A percentile compares a stretch with the other conserved stretches of the same genome.
phyloP scores from a whole-genome alignment of 495 filamentous ascomycete species.

The Hypoxylon fuscum region DNA sequence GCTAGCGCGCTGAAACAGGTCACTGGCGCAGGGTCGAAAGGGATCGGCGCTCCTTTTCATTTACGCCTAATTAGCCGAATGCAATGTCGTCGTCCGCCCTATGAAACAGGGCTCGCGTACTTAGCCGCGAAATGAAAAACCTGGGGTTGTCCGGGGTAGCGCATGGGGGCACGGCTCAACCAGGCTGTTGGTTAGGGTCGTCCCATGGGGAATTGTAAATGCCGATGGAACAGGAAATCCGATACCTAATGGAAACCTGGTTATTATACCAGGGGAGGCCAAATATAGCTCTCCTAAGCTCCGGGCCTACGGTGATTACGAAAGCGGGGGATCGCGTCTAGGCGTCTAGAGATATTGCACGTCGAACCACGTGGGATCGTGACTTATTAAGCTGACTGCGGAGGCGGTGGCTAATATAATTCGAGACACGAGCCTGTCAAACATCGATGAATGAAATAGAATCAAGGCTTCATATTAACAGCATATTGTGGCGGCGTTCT shows the following conservation, averaged over 20 bases:
- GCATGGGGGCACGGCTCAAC: constrained; percentile 20
- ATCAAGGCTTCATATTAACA: no score
- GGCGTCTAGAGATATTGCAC: constrained; percentile 1
- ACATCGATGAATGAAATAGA: no score
- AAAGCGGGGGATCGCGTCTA: constrained; percentile 11
- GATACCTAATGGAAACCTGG: constrained; percentile 4
- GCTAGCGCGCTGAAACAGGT: constrained; percentile 17
- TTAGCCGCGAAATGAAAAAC: constrained; percentile 39
- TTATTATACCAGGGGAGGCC: neutral
- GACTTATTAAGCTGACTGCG: neutral
- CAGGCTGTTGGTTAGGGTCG: constrained; percentile 25
- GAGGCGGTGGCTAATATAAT: neutral
- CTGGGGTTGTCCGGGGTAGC: constrained; percentile 23
- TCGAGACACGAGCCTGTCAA: no score
- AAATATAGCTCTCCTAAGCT: constrained; percentile 11
- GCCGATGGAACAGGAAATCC: constrained; percentile 11
- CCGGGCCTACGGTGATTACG: constrained; percentile 19
- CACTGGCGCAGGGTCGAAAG: constrained; percentile 1
- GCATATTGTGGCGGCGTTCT: no score
- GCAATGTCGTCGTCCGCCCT: constrained; percentile 17
- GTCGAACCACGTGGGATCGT: constrained; percentile 1
- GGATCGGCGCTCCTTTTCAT: constrained; percentile 28
- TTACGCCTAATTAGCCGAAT: constrained; percentile 34
- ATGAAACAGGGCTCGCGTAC: constrained; percentile 19
- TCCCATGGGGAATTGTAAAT: constrained; percentile 12